Evolutionary conservation across 2,329 filamentous ascomycete genomes (phyloP).

Genomic region (Ophiocordyceps camponoti-rufipedis): DNA sequence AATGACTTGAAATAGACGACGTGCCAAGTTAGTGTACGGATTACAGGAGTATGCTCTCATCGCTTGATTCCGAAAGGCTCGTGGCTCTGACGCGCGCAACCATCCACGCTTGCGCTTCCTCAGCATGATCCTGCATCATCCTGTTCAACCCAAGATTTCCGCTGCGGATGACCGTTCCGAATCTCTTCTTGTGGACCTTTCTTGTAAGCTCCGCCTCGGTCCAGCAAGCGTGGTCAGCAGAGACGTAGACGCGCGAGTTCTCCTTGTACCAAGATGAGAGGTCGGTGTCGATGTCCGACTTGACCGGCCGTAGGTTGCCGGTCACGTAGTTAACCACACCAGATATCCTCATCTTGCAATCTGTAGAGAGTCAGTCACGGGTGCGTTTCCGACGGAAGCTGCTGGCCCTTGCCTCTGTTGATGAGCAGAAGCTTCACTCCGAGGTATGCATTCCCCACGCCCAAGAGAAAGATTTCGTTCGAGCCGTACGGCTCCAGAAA

Average conservation of each 20-base stretch:
- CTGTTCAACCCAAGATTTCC: constrained; percentile 26
- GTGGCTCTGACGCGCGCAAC: constrained; percentile 15
- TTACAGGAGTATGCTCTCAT: constrained; percentile 15
- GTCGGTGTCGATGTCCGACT: constrained; percentile 56
- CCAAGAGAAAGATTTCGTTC: constrained; percentile 67
- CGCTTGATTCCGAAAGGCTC: constrained; percentile 25
- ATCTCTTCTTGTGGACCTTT: constrained; percentile 41
- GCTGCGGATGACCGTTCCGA: constrained; percentile 38
- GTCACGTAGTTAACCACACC: constrained; percentile 70
- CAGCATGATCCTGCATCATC: constrained; percentile 38
- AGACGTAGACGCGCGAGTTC: constrained; percentile 65
- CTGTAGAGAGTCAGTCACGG: constrained; percentile 12
- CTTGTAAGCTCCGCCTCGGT: constrained; percentile 37
- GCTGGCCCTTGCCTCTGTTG: constrained; percentile 42
- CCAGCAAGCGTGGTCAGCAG: constrained; percentile 61
- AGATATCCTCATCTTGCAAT: constrained; percentile 48
- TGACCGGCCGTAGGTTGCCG: constrained; percentile 58
- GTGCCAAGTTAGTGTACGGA: too few species aligned
- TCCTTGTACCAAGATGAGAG: constrained; percentile 69
- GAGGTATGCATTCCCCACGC: constrained; percentile 75
- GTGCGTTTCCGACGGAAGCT: background rate
- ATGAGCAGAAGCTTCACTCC: constrained; percentile 69
- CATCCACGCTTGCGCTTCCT: constrained; percentile 34
- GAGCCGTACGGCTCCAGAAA: constrained; percentile 65
- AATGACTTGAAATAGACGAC: too few species aligned